Percentiles rank a stretch among this genome's conserved stretches.
phyloP scores from a whole-genome alignment of 345 rosid species.

The Gossypium stocksii region DNA sequence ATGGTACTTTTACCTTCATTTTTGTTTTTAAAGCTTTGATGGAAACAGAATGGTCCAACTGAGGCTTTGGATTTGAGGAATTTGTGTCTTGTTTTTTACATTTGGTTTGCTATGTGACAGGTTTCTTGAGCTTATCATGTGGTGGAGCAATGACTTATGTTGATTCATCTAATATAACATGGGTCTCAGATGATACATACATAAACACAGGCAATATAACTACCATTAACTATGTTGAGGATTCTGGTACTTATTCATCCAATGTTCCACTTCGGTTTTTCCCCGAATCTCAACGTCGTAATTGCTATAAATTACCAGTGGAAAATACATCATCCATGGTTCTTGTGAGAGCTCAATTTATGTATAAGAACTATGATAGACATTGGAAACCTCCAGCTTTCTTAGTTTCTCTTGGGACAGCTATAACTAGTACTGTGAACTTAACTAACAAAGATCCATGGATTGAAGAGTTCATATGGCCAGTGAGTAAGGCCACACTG shows the following conservation, averaged over 20 bases:
- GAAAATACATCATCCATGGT: constrained; percentile 49
- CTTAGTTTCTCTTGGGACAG: constrained; percentile 64
- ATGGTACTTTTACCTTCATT: no score
- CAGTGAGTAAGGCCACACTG: constrained; percentile 40
- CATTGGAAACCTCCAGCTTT: constrained; percentile 62
- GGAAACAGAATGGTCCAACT: no score
- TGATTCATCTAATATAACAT: constrained; percentile 50
- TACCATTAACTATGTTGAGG: neutral
- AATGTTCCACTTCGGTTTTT: constrained; percentile 53
- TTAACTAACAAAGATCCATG: constrained; percentile 66
- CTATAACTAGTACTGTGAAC: constrained; percentile 50
- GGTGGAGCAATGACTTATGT: constrained; percentile 49
- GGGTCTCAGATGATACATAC: constrained; percentile 58
- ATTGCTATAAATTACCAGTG: constrained; percentile 60
- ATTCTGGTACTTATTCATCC: constrained; percentile 11
- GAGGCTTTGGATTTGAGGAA: no score
- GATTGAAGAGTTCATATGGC: constrained; percentile 75
- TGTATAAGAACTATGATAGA: constrained; percentile 74
- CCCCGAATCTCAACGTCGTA: constrained; percentile 40
- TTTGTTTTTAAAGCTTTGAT: neutral
- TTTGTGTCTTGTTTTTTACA: no score
- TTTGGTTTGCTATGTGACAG: constrained; percentile 32
- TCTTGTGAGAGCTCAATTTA: constrained; percentile 67
- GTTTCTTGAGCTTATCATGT: constrained; percentile 81
- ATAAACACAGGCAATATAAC: constrained; percentile 55